Percentiles rank a stretch among this genome's conserved stretches.
Conservation (phyloP, 169 alveolate species). For the Plasmodium gonderi region DNA sequence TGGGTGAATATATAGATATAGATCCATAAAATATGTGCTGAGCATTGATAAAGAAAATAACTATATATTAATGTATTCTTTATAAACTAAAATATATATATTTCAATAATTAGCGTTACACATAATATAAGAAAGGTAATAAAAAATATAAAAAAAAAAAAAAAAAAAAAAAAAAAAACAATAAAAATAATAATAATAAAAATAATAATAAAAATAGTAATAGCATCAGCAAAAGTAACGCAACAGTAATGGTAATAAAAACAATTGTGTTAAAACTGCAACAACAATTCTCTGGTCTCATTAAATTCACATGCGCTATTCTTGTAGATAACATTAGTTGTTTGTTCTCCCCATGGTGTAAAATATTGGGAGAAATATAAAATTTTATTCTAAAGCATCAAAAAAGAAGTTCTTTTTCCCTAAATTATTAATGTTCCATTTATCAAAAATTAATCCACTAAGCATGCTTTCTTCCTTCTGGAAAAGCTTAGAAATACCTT, state of each 20-base stretch:
- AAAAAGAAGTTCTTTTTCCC: not conserved
- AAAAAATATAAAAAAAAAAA: not conserved
- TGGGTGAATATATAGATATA: not conserved
- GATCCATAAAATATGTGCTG: not conserved
- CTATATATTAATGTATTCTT: not conserved
- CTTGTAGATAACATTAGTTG: not conserved
- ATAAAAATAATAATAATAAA: too few species aligned
- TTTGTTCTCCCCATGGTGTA: not conserved
- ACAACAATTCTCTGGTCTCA: not conserved
- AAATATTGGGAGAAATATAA: not conserved
- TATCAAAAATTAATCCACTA: conserved; percentile 10
- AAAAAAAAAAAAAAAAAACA: not conserved
- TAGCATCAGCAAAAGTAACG: not conserved
- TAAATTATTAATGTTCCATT: conserved; percentile 1
- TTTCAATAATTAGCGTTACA: not conserved
- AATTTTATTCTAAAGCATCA: not conserved
- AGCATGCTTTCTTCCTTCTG: not conserved
- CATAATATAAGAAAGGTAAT: not conserved
- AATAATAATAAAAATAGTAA: too few species aligned
- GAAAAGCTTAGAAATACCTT: not conserved
- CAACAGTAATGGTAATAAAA: not conserved
- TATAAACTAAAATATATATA: not conserved
- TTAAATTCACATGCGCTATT: not conserved
- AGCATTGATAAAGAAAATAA: not conserved
- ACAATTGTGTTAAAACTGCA: not conserved